Base-by-base conservation (phyloP, 2,329 filamentous ascomycete species). In the Phaeoacremonium minimum region DNA sequence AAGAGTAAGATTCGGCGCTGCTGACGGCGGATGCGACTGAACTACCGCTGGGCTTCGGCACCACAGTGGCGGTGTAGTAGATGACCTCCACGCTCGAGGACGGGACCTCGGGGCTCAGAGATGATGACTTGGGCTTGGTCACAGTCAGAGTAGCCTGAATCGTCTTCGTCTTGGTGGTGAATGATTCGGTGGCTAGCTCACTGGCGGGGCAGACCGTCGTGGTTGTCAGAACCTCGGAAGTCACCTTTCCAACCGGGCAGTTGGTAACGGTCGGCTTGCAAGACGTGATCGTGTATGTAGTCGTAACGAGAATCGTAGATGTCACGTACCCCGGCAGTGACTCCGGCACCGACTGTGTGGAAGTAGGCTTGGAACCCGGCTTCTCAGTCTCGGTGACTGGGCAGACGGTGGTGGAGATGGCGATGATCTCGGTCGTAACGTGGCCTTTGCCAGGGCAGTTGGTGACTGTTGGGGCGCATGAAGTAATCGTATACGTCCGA, bases 401-500 rank as follows among this genome's bases (percentile, higher is more conserved):
- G 51, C 63, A 70, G 37, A 70, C 55, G 9, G 69, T 71, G 9
- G 67, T 72, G 46, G 63, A 68, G 28, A 67, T 30, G 18, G 63
- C 46, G 19, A 71, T 56, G 3, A 54, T 54, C 44, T 64, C 56
- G 4, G 66, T 69, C 13, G 57, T 61, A 22, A 66, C 55, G 20
- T 57, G 49, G 28, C 54, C 53, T 20, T 49, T 49, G 2, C 43
- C 53, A 9, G 63, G 61, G 49, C 63, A 67, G 57, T 63, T 49
- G 20, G 49, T 52, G 4, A 67, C 55, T 13, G 51, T 50, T 13
- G 73, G 61, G 32, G 64, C 67, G 56, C 75, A 80, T 28, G 69
- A 70, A 50, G 70, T 77, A 56, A 78, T 63, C 46, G 75, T 80
- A 44, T 73, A 64, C 44, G 76, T 50, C 12, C 46, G 46, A 14